These are phyloP conservation scores for Botryotinia narcissicola DNA, from an alignment of 2,329 filamentous ascomycete genomes.

Conservation along the genomic window DNA sequence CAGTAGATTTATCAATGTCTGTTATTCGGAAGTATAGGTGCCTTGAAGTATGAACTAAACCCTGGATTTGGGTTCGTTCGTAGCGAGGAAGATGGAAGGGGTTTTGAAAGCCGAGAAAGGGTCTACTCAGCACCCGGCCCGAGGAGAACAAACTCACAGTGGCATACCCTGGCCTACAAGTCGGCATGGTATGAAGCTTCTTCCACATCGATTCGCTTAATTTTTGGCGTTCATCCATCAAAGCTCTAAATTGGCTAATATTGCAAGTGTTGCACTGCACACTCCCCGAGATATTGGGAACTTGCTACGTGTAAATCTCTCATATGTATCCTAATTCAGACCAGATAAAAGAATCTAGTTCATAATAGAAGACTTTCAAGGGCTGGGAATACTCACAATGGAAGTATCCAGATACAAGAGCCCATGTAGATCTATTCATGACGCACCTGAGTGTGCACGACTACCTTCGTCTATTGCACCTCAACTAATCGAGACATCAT, in stretches of 20 bases:
- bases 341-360: neutral
- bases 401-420: neutral
- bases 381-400: neutral
- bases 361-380: fast-evolving
- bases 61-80: neutral
- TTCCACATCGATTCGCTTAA: neutral
- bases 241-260: neutral
- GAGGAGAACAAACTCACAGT: neutral
- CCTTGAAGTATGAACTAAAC: neutral
- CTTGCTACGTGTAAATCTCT: no score
- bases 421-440: neutral
- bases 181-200: neutral
- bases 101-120: fast-evolving
- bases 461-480: neutral
- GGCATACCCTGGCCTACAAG: fast-evolving
- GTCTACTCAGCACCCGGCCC: neutral
- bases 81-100: neutral
- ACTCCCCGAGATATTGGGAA: neutral
- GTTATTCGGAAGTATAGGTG: neutral
- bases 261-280: neutral
- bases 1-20: neutral
- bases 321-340: neutral
- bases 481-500: neutral
- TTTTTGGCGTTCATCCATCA: neutral
- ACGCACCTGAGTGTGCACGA: neutral